Base-by-base conservation (phyloP, 768 basidiomycete species). In the Holtermannia corniformis region DNA sequence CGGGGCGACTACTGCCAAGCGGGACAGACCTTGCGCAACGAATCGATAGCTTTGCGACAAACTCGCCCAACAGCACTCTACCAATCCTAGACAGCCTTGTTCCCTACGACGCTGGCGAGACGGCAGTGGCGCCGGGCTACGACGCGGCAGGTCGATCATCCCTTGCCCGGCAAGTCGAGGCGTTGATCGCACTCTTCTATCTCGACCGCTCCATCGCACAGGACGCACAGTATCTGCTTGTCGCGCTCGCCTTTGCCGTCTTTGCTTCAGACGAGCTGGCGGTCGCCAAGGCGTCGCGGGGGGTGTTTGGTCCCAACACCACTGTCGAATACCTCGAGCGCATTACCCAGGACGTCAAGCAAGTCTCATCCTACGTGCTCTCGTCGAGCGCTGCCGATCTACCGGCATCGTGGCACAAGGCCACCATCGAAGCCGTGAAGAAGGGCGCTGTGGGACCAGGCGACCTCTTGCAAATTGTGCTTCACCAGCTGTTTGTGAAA, bases 241-340 rank as follows among this genome's bases (percentile, higher is more conserved):
- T 80, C 7, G 74, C 89, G 50, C 71, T 86, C 7, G 77, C 80
- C 0, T 75, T 89, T 21, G 75, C 76, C 1, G 65, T 82, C 4
- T 83, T 83, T 54, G 82, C 82, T 1, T 74, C 78, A 26, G 87
- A 91, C 63, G 74, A 78, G 19, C 68, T 80, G 22, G 75, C 78
- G 23, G 73, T 84, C 0, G 81, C 80, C 10, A 74, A 75, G 4
- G 74, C 72, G 3, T 66, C 62, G 12, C 80, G 76, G 64, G 74
- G 79, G 0, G 71, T 82, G 0, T 83, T 86, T n/a, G 59, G 54
- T 25, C 7, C 21, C 11, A 22, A 32, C 19, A 21, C 27, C 41
- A 51, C 49, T 43, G 59, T 59, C 23, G 51, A 7, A 12, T 43
- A 43, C 14, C 25, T 55, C n/a, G 25, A 47, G 13, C n/a, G 16